A percentile compares a stretch with the other conserved stretches of the same genome.
phyloP scores from a whole-genome alignment of 805 yeast species.

The Lipomyces japonicus region DNA sequence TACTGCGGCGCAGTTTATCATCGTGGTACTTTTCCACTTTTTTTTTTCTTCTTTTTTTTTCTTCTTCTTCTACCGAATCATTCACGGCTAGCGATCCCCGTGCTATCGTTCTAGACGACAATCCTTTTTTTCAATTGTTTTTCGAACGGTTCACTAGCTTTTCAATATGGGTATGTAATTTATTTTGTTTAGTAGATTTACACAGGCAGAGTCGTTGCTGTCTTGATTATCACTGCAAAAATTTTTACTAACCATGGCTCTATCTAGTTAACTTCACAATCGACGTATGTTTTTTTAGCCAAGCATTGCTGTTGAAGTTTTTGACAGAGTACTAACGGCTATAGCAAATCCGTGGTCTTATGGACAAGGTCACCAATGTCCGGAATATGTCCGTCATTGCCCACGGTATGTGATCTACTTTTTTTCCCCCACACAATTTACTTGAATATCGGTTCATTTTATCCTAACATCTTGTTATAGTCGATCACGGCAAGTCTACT shows the following conservation, averaged over 20 bases:
- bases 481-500: slow-evolving; percentile 99
- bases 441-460: not conserved
- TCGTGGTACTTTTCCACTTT: not conserved
- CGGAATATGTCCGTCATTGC: slow-evolving; percentile 99
- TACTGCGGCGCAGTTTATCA: too few relatives aligned
- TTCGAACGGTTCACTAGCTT: slow-evolving; percentile 14
- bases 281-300: slow-evolving; percentile 20
- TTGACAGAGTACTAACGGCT: slow-evolving; percentile 11
- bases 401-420: slow-evolving; percentile 75
- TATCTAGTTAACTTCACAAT: slow-evolving; percentile 29
- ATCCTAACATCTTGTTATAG: slow-evolving; percentile 38
- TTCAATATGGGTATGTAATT: slow-evolving; percentile 36
- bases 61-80: slow-evolving; percentile 14
- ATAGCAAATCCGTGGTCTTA: slow-evolving; percentile 92
- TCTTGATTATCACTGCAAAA: not conserved
- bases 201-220: not conserved
- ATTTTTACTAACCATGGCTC: slow-evolving; percentile 2
- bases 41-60: slow-evolving; percentile 22
- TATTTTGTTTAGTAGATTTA: not conserved
- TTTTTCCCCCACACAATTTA: not conserved
- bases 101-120: slow-evolving; percentile 7
- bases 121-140: slow-evolving; percentile 6
- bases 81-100: slow-evolving; percentile 22
- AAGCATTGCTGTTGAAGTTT: not conserved
- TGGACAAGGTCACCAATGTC: slow-evolving; percentile 99